Evolutionary conservation across 805 yeast genomes (phyloP), one percentile per base, ranked within the genome.

Genomic region (Brettanomyces bruxellensis): DNA sequence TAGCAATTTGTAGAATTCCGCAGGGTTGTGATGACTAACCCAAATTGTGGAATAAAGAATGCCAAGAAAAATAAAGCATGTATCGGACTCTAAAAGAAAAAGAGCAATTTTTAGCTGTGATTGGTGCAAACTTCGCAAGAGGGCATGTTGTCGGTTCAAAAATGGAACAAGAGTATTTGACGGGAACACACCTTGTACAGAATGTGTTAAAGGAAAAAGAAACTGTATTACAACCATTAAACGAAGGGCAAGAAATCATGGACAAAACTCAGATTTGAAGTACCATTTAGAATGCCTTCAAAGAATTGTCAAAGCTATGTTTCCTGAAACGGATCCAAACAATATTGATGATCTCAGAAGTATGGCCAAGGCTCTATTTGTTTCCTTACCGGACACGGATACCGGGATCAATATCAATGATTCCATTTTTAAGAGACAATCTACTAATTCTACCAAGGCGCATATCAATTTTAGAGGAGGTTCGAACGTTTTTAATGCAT

Each of bases 21-120:
- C 32, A 40, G 11, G 8, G 38, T 43, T 28, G 24, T 11, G 45
- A 35, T 22, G 34, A 35, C 18, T 25, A 35, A 24, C 25, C 37
- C 8, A 41, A 41, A 34, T 18, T 28, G 7, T 28, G 32, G 11
- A 28, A 28, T 28, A 28, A 9, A 28, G 11, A 28, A 28, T 28
- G 32, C 32, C 32, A 7, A 28, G 32, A 28, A 28, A 28, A 28
- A 28, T 28, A 28, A 28, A 28, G 32, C 32, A 28, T 28, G 32
- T 28, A 9, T 28, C 32, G 7, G 32, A 28, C 11, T 28, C 32
- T 9, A 28, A 28, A 9, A 28, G 69, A 18, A 58, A 57, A 37
- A 50, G 70, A 41, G 69, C 70, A 0, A 55, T 60, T 4, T 64
- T 52, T 48, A 56, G 64, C 25, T 67, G 72, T 47, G 71, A 67